Evolutionary conservation across 2,329 filamentous ascomycete species (phyloP).

Genomic region (Mollisiaceae sp.): DNA sequence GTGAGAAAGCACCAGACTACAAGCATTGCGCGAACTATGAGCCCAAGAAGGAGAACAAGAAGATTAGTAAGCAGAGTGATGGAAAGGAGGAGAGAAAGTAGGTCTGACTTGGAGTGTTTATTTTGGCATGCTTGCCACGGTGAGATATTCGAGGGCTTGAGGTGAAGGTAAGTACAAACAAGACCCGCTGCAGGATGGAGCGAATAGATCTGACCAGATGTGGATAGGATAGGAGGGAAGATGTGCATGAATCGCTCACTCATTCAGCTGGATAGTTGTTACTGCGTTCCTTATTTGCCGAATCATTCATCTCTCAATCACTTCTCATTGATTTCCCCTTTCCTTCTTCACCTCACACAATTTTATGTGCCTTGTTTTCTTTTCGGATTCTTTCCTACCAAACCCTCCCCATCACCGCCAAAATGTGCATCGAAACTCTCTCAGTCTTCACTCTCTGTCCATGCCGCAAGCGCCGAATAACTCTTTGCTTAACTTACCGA

Average conservation of each 20-base stretch:
- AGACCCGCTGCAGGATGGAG: too few species aligned
- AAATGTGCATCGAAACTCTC: constrained; percentile 3
- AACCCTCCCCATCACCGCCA: not conserved
- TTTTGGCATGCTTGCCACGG: not conserved
- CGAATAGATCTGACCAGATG: not conserved
- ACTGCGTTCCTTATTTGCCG: not conserved
- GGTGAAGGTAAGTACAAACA: not conserved
- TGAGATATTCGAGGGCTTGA: too few species aligned
- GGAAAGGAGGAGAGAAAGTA: not conserved
- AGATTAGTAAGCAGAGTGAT: not conserved
- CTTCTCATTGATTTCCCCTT: not conserved
- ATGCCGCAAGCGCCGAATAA: not conserved
- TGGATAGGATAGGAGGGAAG: not conserved
- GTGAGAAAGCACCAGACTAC: not conserved
- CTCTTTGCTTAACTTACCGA: not conserved
- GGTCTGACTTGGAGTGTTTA: not conserved
- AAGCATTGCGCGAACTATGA: not conserved
- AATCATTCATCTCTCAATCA: not conserved
- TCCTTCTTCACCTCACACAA: not conserved
- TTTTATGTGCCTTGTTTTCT: not conserved
- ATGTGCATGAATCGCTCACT: not conserved
- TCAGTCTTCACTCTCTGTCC: not conserved
- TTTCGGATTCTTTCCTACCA: too few species aligned
- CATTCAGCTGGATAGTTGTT: not conserved
- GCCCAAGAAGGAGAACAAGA: not conserved